phyloP scores from a whole-genome alignment of 306 rosid genomes.

The Vicia faba region DNA sequence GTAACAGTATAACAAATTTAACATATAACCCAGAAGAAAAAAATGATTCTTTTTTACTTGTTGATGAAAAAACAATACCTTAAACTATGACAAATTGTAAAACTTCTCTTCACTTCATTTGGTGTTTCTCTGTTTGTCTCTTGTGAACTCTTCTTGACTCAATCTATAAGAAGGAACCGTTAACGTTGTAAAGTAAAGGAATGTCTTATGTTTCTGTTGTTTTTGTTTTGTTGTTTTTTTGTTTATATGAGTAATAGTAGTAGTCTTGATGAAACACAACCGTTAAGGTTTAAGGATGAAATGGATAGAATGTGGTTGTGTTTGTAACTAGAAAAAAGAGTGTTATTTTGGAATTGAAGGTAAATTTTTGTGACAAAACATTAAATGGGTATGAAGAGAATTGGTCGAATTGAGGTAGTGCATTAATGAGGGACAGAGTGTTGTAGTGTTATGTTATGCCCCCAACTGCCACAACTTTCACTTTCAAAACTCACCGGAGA shows the following conservation, averaged over 20 bases:
- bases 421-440: slow-evolving; percentile 40
- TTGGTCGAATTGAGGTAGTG: slow-evolving; percentile 22
- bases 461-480: slow-evolving; percentile 36
- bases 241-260: background rate
- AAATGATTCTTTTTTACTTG: background rate
- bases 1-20: slow-evolving; percentile 24
- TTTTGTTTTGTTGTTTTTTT: background rate
- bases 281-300: slow-evolving; percentile 16
- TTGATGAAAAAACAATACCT: slow-evolving; percentile 35
- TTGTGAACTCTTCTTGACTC: slow-evolving; percentile 38
- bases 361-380: slow-evolving; percentile 9
- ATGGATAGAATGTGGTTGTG: background rate
- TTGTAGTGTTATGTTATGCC: slow-evolving; percentile 21
- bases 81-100: slow-evolving; percentile 48
- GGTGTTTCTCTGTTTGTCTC: slow-evolving; percentile 29
- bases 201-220: slow-evolving; percentile 17
- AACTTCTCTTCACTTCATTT: slow-evolving; percentile 36
- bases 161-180: slow-evolving; percentile 32
- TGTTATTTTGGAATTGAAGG: slow-evolving; percentile 1
- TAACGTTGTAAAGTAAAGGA: slow-evolving; percentile 17
- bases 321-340: background rate
- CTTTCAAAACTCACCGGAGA: slow-evolving; percentile 52
- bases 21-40: slow-evolving; percentile 14
- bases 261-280: slow-evolving; percentile 20
- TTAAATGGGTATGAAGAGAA: slow-evolving; percentile 37